Conservation (phyloP, 495 filamentous ascomycete species). For the Penicillium alfredii region DNA sequence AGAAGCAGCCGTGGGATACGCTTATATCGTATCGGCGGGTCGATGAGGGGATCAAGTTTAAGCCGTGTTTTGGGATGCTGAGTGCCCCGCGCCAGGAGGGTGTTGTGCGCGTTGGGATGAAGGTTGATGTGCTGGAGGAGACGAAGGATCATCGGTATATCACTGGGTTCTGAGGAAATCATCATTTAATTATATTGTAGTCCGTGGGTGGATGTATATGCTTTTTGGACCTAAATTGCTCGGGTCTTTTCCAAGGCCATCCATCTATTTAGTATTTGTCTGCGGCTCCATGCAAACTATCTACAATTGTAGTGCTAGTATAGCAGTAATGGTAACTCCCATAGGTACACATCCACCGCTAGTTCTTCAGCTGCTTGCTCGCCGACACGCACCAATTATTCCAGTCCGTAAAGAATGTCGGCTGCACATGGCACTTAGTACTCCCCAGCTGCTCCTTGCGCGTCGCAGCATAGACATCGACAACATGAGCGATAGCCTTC, state of each 20-base stretch:
- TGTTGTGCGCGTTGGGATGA: slow-evolving; percentile 48
- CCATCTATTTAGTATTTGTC: too few species aligned
- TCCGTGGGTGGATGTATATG: too few species aligned
- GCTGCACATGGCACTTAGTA: slow-evolving; percentile 51
- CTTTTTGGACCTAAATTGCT: too few species aligned
- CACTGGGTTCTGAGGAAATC: slow-evolving; percentile 31
- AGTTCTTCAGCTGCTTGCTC: slow-evolving; percentile 42
- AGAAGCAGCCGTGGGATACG: slow-evolving; percentile 68
- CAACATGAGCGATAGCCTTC: slow-evolving; percentile 40
- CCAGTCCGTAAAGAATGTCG: slow-evolving; percentile 61
- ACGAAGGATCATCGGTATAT: slow-evolving; percentile 56
- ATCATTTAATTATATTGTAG: too few species aligned
- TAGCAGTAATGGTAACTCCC: not conserved
- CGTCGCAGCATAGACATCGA: slow-evolving; percentile 53
- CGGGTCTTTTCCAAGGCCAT: too few species aligned
- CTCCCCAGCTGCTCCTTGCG: slow-evolving; percentile 51
- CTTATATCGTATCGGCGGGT: slow-evolving; percentile 65
- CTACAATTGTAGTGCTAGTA: too few species aligned
- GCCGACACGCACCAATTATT: slow-evolving; percentile 57
- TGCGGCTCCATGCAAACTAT: too few species aligned
- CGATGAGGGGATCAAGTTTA: slow-evolving; percentile 64
- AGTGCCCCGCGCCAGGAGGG: slow-evolving; percentile 55
- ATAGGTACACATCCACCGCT: not conserved
- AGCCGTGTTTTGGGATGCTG: slow-evolving; percentile 82
- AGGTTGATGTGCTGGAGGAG: slow-evolving; percentile 48